Conservation (phyloP, 1,284 basidiomycete genomes). For the Porodaedalea pini region DNA sequence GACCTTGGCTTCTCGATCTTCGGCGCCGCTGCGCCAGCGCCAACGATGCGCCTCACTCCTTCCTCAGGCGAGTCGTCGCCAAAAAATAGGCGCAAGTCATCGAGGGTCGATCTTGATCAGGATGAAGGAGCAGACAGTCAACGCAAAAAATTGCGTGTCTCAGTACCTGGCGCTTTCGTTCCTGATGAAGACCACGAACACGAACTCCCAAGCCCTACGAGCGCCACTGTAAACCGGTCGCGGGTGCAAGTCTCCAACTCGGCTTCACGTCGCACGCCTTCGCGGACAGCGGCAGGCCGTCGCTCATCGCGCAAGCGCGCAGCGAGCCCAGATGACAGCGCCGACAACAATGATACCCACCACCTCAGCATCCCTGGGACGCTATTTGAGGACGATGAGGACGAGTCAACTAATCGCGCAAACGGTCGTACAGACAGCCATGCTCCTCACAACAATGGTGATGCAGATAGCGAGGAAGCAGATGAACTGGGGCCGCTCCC, state of each 20-base stretch:
- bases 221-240: background rate
- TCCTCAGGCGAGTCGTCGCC: slow-evolving; percentile 1
- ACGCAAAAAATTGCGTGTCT: slow-evolving; percentile 2
- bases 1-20: slow-evolving; percentile 17
- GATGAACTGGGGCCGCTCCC: slow-evolving; percentile 21
- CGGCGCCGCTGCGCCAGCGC: background rate
- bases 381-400: slow-evolving; percentile 19
- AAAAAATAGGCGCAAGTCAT: slow-evolving; percentile 7
- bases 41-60: slow-evolving; percentile 4
- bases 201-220: slow-evolving; percentile 14
- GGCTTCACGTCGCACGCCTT: background rate
- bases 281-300: background rate
- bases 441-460: background rate
- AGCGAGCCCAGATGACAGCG: slow-evolving; percentile 16
- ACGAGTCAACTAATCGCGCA: background rate
- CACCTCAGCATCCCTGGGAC: slow-evolving; percentile 22
- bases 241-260: background rate
- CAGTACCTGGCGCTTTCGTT: slow-evolving; percentile 18
- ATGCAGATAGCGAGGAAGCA: slow-evolving; percentile 18
- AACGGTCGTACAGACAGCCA: background rate
- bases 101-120: background rate
- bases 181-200: slow-evolving; percentile 4
- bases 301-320: slow-evolving; percentile 15
- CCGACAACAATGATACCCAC: background rate
- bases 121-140: background rate